phyloP scores from a whole-genome alignment of 495 filamentous ascomycete genomes.

The Mytilinidion resinicola region DNA sequence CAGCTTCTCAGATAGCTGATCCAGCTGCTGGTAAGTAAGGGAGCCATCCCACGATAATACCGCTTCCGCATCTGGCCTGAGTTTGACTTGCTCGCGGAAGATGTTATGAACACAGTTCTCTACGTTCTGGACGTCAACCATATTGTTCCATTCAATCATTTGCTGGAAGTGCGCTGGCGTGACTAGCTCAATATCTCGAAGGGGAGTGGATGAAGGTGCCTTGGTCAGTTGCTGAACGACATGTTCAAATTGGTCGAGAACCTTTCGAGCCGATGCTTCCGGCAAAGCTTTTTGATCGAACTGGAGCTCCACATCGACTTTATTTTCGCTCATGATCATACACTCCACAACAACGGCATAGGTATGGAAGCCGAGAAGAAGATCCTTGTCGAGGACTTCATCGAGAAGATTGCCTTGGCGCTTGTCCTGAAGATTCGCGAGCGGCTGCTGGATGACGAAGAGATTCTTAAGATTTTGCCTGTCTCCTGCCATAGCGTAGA shows the following conservation, averaged over 20 bases:
- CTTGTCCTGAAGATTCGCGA: not conserved
- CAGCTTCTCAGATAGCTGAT: conserved; percentile 31
- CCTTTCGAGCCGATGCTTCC: conserved; percentile 6
- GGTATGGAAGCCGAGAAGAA: conserved; percentile 15
- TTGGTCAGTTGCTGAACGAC: conserved; percentile 15
- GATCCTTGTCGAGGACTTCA: conserved; percentile 18
- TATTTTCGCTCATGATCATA: conserved; percentile 9
- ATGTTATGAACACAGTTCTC: conserved; percentile 20
- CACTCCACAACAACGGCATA: conserved; percentile 18
- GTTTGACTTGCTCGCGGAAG: conserved; percentile 18
- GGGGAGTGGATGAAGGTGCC: not conserved
- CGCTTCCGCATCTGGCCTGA: conserved; percentile 14
- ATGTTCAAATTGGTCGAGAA: conserved; percentile 22
- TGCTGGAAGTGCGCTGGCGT: conserved; percentile 46
- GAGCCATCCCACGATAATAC: conserved; percentile 32
- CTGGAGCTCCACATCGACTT: conserved; percentile 15
- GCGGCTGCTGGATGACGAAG: conserved; percentile 15
- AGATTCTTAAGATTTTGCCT: conserved; percentile 17
- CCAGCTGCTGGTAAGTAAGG: conserved; percentile 34
- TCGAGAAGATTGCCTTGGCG: conserved; percentile 4
- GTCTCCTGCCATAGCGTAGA: conserved; percentile 9
- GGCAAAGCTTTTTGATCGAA: conserved; percentile 16
- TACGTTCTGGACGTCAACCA: conserved; percentile 7
- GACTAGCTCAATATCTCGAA: conserved; percentile 9
- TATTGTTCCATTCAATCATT: conserved; percentile 43